phyloP scores from a whole-genome alignment of 768 basidiomycete species.

The Baorangia bicolor region DNA sequence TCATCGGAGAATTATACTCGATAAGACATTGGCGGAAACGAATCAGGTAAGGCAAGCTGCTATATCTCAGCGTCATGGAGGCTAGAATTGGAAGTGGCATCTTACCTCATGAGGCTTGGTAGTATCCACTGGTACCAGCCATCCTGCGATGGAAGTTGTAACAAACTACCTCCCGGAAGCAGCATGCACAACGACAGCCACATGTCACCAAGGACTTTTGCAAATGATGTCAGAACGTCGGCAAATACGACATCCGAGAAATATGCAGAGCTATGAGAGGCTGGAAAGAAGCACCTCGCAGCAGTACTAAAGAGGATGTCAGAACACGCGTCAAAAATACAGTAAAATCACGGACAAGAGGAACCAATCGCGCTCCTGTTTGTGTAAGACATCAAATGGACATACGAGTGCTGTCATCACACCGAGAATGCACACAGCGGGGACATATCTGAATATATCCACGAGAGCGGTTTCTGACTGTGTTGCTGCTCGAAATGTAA shows the following conservation, averaged over 20 bases:
- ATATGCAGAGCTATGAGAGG: slow-evolving; percentile 58
- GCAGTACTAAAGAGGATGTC: slow-evolving; percentile 51
- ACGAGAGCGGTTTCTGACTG: slow-evolving; percentile 56
- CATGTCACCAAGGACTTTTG: slow-evolving; percentile 93
- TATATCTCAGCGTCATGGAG: slow-evolving; percentile 3
- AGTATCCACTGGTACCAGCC: slow-evolving; percentile 74
- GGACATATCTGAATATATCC: slow-evolving; percentile 76
- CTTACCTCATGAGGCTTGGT: slow-evolving; percentile 85
- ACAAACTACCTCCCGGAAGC: slow-evolving; percentile 76
- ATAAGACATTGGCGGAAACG: slow-evolving; percentile 93
- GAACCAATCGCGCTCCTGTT: slow-evolving; percentile 74
- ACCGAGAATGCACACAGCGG: slow-evolving; percentile 62
- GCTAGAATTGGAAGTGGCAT: neutral
- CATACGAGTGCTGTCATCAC: slow-evolving; percentile 57
- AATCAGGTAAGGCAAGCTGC: slow-evolving; percentile 80
- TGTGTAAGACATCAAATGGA: slow-evolving; percentile 67
- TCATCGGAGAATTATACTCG: slow-evolving; percentile 68
- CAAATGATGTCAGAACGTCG: slow-evolving; percentile 94
- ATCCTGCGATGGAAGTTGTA: slow-evolving; percentile 58
- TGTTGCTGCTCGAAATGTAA: slow-evolving; percentile 60
- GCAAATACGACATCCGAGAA: slow-evolving; percentile 94
- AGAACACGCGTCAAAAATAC: neutral
- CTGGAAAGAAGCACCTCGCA: slow-evolving; percentile 71
- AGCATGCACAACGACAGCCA: slow-evolving; percentile 89
- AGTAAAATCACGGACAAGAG: slow-evolving; percentile 56